Evolutionary conservation across 768 basidiomycete species (phyloP).

Genomic region (Termitomyces sp.): DNA sequence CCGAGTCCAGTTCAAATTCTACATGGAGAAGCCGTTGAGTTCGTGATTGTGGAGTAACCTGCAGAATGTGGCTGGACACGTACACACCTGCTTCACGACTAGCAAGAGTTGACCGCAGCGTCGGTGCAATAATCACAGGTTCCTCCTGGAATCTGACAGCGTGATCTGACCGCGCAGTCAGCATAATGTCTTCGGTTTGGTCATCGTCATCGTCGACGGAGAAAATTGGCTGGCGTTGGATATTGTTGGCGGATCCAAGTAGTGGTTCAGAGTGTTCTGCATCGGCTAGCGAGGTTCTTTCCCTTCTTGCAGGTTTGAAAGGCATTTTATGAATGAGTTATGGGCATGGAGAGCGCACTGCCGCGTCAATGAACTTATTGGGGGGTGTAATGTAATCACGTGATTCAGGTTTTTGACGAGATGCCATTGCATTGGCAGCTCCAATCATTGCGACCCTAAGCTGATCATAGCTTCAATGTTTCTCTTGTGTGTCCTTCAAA

Average conservation of each 20-base stretch:
- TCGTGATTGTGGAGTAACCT: conserved; percentile 3
- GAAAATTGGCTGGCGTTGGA: conserved; percentile 45
- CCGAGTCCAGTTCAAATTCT: conserved; percentile 86
- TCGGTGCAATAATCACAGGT: conserved; percentile 64
- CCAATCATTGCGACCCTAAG: no score
- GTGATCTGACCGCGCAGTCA: conserved; percentile 34
- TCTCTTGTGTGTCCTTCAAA: background rate
- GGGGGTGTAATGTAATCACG: background rate
- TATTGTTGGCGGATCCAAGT: conserved; percentile 44
- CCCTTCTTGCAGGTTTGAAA: conserved; percentile 24
- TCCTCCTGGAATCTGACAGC: conserved; percentile 66
- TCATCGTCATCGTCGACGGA: conserved; percentile 53
- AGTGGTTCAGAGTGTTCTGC: conserved; percentile 56
- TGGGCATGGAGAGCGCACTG: conserved; percentile 12
- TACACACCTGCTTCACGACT: conserved; percentile 82
- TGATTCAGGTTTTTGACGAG: no score
- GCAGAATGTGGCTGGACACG: conserved; percentile 16
- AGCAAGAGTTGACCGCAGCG: conserved; percentile 65
- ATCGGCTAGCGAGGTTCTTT: conserved; percentile 20
- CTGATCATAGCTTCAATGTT: background rate
- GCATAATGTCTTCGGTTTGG: conserved; percentile 32
- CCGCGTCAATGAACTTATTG: no score
- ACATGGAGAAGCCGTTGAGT: conserved; percentile 7
- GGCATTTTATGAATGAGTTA: conserved; percentile 21
- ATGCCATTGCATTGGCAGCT: no score